Percentiles rank a stretch among this genome's conserved stretches.
These are phyloP conservation scores for Sphagnum magellanicum DNA, from an alignment of 228 moss, liverwort and hornwort species.

Conservation along the genomic window DNA sequence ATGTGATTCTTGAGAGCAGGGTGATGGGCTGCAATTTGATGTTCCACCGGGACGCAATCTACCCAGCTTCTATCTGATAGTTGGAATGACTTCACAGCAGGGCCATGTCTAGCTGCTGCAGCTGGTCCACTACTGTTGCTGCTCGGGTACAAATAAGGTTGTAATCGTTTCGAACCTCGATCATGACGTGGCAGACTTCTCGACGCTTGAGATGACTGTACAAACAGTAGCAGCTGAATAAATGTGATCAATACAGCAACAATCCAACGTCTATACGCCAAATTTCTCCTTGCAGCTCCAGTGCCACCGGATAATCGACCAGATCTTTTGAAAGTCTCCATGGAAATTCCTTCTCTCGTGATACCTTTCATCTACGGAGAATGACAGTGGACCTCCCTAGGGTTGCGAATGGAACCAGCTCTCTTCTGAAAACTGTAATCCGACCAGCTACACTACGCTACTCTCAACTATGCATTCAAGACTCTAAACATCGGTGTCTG, in stretches of 20 bases:
- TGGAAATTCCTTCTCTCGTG: too few species aligned
- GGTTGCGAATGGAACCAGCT: too few species aligned
- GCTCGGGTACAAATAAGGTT: neutral
- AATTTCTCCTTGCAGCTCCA: too few species aligned
- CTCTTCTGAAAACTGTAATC: too few species aligned
- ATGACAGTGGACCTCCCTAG: too few species aligned
- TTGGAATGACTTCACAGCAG: constrained; percentile 5
- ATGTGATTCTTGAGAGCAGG: constrained; percentile 4
- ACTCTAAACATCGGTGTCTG: too few species aligned
- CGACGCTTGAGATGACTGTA: neutral
- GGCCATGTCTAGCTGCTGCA: neutral
- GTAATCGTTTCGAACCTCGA: neutral
- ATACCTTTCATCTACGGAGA: too few species aligned
- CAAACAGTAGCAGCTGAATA: neutral
- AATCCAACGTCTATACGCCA: too few species aligned
- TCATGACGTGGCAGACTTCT: neutral
- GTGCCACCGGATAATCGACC: too few species aligned
- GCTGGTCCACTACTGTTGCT: neutral
- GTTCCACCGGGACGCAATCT: constrained; percentile 5
- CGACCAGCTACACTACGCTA: too few species aligned
- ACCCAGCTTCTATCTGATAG: constrained; percentile 7
- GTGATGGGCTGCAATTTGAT: constrained; percentile 8
- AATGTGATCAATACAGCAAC: neutral
- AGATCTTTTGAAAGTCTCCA: too few species aligned
- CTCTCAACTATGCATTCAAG: too few species aligned